These are phyloP conservation scores for Ustilago nuda DNA, from an alignment of 1,284 basidiomycete genomes.

Conservation along the genomic window DNA sequence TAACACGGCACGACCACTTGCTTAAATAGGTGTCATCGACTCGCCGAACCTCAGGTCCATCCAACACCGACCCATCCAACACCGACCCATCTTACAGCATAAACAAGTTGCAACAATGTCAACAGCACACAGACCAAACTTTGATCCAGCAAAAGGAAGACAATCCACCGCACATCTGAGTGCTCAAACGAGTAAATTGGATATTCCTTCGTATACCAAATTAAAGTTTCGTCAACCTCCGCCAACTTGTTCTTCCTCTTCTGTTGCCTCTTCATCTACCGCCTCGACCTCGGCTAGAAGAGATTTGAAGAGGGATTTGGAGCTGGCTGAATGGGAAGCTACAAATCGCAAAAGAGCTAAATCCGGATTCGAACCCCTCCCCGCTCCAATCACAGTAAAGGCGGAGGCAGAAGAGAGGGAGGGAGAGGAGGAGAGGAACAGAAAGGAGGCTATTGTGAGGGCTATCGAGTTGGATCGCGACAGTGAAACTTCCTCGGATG, in stretches of 20 bases:
- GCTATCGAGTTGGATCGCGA: constrained; percentile 6
- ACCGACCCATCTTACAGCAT: not conserved
- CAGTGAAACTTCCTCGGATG: constrained; percentile 10
- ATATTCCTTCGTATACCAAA: constrained; percentile 59
- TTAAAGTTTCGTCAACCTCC: constrained; percentile 65
- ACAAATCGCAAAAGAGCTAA: constrained; percentile 37
- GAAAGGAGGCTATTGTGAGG: constrained; percentile 2
- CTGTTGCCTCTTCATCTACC: not conserved
- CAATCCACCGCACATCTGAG: constrained; percentile 51
- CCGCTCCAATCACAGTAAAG: not conserved
- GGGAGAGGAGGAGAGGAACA: not conserved
- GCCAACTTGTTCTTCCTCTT: constrained; percentile 13
- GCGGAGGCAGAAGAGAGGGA: not conserved
- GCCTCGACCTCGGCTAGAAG: not conserved
- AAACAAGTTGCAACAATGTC: constrained; percentile 43
- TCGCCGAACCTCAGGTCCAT: not conserved
- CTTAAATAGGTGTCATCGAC: no score
- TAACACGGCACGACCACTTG: no score
- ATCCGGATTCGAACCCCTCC: constrained; percentile 6
- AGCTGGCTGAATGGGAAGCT: constrained; percentile 52
- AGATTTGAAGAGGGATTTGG: constrained; percentile 62
- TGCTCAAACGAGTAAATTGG: constrained; percentile 22
- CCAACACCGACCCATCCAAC: not conserved
- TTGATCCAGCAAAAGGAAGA: constrained; percentile 60
- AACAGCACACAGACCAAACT: constrained; percentile 66